These are phyloP conservation scores for Zygoascus meyerae DNA, from an alignment of 1,139 yeast species.

Conservation along the genomic window DNA sequence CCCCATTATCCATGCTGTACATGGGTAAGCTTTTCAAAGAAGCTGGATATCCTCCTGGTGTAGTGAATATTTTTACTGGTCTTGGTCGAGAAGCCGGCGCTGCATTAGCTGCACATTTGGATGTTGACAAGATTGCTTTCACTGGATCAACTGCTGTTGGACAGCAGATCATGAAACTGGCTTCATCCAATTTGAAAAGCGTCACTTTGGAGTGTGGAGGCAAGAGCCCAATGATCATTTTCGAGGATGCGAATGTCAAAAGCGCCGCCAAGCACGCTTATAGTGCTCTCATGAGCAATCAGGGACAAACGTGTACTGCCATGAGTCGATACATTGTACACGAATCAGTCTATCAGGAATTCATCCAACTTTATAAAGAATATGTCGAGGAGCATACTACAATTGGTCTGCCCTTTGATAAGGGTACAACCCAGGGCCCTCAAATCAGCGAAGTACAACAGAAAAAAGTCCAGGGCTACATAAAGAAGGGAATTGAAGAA, in stretches of 20 bases:
- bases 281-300: slow-evolving; percentile 66
- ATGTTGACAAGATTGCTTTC: slow-evolving; percentile 71
- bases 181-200: slow-evolving; percentile 45
- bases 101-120: slow-evolving; percentile 61
- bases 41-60: slow-evolving; percentile 79
- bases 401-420: slow-evolving; percentile 35
- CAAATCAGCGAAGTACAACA: slow-evolving; percentile 65
- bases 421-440: slow-evolving; percentile 64
- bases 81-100: slow-evolving; percentile 70
- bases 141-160: slow-evolving; percentile 83
- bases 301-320: slow-evolving; percentile 87
- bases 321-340: slow-evolving; percentile 79
- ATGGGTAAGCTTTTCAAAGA: slow-evolving; percentile 56
- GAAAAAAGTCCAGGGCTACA: slow-evolving; percentile 57
- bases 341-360: slow-evolving; percentile 65
- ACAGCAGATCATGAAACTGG: slow-evolving; percentile 62
- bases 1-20: slow-evolving; percentile 70
- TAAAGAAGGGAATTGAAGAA: slow-evolving; percentile 57
- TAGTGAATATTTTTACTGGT: slow-evolving; percentile 69
- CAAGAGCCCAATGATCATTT: slow-evolving; percentile 75
- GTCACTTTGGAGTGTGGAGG: slow-evolving; percentile 85
- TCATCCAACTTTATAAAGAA: slow-evolving; percentile 45
- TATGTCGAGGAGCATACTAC: slow-evolving; percentile 23
- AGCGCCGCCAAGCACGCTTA: slow-evolving; percentile 56
- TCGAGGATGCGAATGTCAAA: slow-evolving; percentile 64